Base-by-base conservation (phyloP, 805 yeast genomes). In the Yarrowia sp. region DNA sequence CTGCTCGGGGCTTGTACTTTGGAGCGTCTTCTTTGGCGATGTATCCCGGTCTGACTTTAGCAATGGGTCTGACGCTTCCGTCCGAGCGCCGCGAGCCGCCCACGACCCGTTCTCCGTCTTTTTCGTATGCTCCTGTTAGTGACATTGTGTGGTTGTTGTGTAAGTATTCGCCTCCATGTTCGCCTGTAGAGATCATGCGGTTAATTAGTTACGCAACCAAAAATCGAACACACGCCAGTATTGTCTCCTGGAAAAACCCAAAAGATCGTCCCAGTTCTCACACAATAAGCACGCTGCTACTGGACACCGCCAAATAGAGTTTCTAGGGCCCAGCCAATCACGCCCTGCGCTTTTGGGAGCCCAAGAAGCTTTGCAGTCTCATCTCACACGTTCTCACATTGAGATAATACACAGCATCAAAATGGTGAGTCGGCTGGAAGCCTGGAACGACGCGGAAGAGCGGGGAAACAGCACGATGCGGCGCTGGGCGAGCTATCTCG, bases 41-140 rank as follows among this genome's bases (percentile, higher is more conserved):
- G 39, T 41, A 69, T 9, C 71, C 71, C 9, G 71, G 71, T 21
- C 70, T 46, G 19, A 69, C 64, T 36, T 61, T 63, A 35, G 66
- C 55, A 33, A 63, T 62, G 24, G 66, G 66, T 24, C 71, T 27
- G 25, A 66, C 35, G 7, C 68, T 62, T 8, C 71, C 71, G 51
- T 69, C 71, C 6, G 67, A 41, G 14, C 71, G 63, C n/a, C 60
- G 33, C 5, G 66, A 14, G 7, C 66, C 61, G 9, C 67, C 66
- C 2, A 65, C 63, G 12, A 62, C 32, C 13, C 58, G 12, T 18
- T 61, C 35, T 9, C 64, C 64, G 13, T 63, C 63, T 9, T 47
- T 56, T 10, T 51, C 58, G 21, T 51, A 51, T 2, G 58, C 18
- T 22, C 58, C 58, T 10, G 58, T 51, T 6, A 51, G 42, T 1